These are phyloP conservation scores for Fermentozyma sake DNA, from an alignment of 1,139 yeast species.

Conservation along the genomic window DNA sequence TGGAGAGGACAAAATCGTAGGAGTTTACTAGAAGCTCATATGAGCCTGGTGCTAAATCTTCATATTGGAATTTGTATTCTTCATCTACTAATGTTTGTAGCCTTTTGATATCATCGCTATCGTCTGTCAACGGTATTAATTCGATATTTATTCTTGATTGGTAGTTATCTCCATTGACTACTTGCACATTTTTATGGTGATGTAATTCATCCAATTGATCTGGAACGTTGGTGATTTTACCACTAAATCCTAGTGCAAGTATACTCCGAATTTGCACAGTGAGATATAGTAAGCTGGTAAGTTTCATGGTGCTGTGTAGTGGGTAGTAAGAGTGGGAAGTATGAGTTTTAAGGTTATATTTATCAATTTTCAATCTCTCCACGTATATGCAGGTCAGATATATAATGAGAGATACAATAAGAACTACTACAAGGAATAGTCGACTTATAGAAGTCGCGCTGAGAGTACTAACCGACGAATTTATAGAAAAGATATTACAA, in stretches of 20 bases:
- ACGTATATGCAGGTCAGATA: too few relatives aligned
- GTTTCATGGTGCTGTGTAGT: too few relatives aligned
- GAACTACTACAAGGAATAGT: too few relatives aligned
- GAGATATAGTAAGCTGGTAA: too few relatives aligned
- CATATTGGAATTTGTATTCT: slow-evolving; percentile 23
- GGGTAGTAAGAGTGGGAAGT: too few relatives aligned
- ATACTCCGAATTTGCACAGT: too few relatives aligned
- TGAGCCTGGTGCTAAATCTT: slow-evolving; percentile 24
- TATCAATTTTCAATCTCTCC: too few relatives aligned
- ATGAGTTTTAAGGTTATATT: too few relatives aligned
- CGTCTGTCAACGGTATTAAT: slow-evolving; percentile 14
- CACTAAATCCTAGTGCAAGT: slow-evolving; percentile 8
- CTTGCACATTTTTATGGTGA: slow-evolving; percentile 12
- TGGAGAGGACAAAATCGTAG: slow-evolving; percentile 31
- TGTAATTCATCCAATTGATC: slow-evolving; percentile 19
- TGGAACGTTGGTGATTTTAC: slow-evolving; percentile 22
- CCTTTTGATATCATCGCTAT: slow-evolving; percentile 7
- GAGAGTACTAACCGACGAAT: too few relatives aligned
- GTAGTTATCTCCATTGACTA: slow-evolving; percentile 35
- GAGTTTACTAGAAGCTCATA: slow-evolving; percentile 33
- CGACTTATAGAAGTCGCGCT: too few relatives aligned
- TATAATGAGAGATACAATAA: too few relatives aligned
- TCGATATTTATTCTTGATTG: slow-evolving; percentile 31
- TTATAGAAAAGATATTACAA: too few relatives aligned
- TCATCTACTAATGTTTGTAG: slow-evolving; percentile 19